These are phyloP conservation scores for Didymella pinodella DNA, from an alignment of 2,329 filamentous ascomycete species.

Conservation along the genomic window DNA sequence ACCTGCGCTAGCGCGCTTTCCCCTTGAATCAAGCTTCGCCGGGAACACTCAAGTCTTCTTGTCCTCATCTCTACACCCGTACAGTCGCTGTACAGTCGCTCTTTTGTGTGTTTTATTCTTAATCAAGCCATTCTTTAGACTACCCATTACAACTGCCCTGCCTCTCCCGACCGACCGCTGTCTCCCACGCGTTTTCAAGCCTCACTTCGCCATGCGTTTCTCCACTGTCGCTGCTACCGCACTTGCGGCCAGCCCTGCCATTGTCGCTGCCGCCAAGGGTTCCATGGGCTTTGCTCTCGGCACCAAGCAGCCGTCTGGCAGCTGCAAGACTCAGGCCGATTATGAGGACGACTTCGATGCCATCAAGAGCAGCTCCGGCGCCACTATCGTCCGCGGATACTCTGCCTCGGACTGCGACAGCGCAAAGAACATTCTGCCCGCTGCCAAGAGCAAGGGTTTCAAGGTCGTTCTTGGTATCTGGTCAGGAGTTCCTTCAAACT, in stretches of 20 bases:
- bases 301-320: constrained; percentile 65
- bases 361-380: constrained; percentile 60
- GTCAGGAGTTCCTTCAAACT: constrained; percentile 53
- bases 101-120: constrained; percentile 31
- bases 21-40: constrained; percentile 34
- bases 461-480: constrained; percentile 75
- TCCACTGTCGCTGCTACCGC: constrained; percentile 41
- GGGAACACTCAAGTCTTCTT: constrained; percentile 24
- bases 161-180: constrained; percentile 6
- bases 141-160: background rate
- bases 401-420: constrained; percentile 72
- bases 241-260: constrained; percentile 53
- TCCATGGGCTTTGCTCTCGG: constrained; percentile 72
- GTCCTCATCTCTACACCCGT: constrained; percentile 28
- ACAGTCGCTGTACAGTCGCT: constrained; percentile 35
- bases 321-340: constrained; percentile 69
- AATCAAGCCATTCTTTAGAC: constrained; percentile 26
- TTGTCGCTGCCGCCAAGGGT: constrained; percentile 61
- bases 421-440: constrained; percentile 68
- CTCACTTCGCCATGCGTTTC: constrained; percentile 45
- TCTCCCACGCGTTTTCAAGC: constrained; percentile 5
- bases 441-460: constrained; percentile 70
- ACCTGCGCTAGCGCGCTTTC: constrained; percentile 33
- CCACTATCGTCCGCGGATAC: constrained; percentile 70
- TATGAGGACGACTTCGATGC: constrained; percentile 72